Evolutionary conservation across 306 rosid species (phyloP).

Genomic region (Vigna radiata): DNA sequence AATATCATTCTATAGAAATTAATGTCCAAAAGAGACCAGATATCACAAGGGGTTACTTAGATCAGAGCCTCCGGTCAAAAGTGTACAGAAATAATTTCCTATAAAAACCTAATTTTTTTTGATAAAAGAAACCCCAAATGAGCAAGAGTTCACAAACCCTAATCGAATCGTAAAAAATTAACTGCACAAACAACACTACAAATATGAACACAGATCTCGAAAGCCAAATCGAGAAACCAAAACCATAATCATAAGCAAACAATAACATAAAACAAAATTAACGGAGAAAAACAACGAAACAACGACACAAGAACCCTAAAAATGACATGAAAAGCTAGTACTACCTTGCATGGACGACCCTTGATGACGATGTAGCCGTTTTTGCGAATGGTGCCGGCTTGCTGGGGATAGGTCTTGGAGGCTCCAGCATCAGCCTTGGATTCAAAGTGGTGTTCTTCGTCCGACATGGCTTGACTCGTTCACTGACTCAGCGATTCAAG

Average conservation of each 20-base stretch:
- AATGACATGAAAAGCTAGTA: neutral
- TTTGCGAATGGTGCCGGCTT: constrained; percentile 54
- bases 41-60: neutral
- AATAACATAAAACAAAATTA: neutral
- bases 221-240: neutral
- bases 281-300: neutral
- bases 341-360: constrained; percentile 86
- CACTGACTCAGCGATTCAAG: constrained; percentile 37
- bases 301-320: neutral
- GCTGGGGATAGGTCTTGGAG: constrained; percentile 44
- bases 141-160: neutral
- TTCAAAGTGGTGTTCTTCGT: constrained; percentile 47
- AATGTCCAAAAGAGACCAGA: neutral
- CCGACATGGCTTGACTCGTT: constrained; percentile 37
- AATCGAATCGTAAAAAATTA: neutral
- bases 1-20: neutral
- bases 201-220: neutral
- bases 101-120: neutral
- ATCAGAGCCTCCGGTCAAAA: neutral
- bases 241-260: neutral
- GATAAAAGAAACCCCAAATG: neutral
- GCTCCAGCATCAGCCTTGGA: constrained; percentile 53
- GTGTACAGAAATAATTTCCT: neutral
- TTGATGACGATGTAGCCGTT: constrained; percentile 91
- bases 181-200: neutral